phyloP scores from a whole-genome alignment of 371 early-diverging fungal genomes.

The Coemansia linderi region DNA sequence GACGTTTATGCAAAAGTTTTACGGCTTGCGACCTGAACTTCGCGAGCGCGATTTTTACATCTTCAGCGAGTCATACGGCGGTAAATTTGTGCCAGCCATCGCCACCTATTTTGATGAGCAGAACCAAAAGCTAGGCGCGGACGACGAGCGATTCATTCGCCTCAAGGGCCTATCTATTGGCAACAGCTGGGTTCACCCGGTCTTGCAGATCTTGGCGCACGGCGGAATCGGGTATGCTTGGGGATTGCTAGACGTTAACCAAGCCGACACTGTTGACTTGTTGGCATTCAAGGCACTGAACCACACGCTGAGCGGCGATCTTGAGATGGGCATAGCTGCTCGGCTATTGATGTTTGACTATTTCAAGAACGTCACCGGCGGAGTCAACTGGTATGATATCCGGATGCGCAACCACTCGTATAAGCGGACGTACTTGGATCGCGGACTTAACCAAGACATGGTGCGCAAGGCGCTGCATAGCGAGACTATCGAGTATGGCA shows the following conservation, averaged over 20 bases:
- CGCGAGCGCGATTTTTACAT: conserved; percentile 59
- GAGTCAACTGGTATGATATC: conserved; percentile 69
- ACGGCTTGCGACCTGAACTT: conserved; percentile 61
- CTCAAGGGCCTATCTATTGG: conserved; percentile 80
- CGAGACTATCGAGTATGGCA: conserved; percentile 39
- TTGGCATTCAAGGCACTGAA: conserved; percentile 49
- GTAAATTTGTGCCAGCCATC: conserved; percentile 78
- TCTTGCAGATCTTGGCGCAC: conserved; percentile 69
- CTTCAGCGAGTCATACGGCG: conserved; percentile 68
- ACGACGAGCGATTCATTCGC: conserved; percentile 60
- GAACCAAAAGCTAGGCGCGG: conserved; percentile 58
- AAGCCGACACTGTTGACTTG: conserved; percentile 54
- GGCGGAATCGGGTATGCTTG: conserved; percentile 62
- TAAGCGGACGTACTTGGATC: conserved; percentile 60
- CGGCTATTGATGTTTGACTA: conserved; percentile 60
- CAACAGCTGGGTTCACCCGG: conserved; percentile 87
- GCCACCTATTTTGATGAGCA: conserved; percentile 65
- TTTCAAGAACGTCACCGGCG: conserved; percentile 62
- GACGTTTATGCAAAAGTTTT: conserved; percentile 66
- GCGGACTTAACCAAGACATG: conserved; percentile 54
- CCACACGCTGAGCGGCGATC: conserved; percentile 54
- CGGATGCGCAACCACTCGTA: conserved; percentile 61
- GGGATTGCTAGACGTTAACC: conserved; percentile 56
- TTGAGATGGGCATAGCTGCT: conserved; percentile 49
- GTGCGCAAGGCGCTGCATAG: conserved; percentile 61